These are phyloP conservation scores for Aspergillus pseudoglaucus DNA, from an alignment of 2,329 filamentous ascomycete genomes.

Conservation along the genomic window DNA sequence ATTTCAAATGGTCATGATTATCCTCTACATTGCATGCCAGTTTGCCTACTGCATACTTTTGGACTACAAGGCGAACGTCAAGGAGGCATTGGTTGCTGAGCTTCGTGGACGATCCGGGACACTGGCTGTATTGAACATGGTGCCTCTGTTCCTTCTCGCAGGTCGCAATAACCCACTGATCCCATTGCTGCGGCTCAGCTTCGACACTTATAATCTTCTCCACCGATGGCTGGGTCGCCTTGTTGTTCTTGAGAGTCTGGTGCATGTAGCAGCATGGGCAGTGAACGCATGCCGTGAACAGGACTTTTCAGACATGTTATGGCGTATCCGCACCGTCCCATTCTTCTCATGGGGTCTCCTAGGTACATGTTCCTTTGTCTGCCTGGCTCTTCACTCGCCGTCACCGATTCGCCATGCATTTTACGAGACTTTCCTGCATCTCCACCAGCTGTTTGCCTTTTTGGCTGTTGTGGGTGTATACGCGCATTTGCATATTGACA, in stretches of 20 bases:
- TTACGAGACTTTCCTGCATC: conserved; percentile 43
- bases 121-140: conserved; percentile 80
- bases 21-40: conserved; percentile 65
- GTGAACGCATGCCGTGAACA: conserved; percentile 54
- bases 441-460: conserved; percentile 41
- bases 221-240: conserved; percentile 79
- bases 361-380: conserved; percentile 35
- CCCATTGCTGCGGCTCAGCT: conserved; percentile 72
- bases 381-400: conserved; percentile 38
- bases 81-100: conserved; percentile 63
- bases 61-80: conserved; percentile 38
- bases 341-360: conserved; percentile 43
- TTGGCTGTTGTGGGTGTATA: conserved; percentile 40
- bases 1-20: conserved; percentile 64
- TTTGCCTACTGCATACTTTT: conserved; percentile 61
- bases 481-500: conserved; percentile 37
- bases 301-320: conserved; percentile 25
- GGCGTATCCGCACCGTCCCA: conserved; percentile 27
- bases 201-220: conserved; percentile 91
- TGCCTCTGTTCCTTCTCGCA: conserved; percentile 82
- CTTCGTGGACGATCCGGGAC: conserved; percentile 79
- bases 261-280: conserved; percentile 71
- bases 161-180: conserved; percentile 93
- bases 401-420: conserved; percentile 41
- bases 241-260: conserved; percentile 61